phyloP scores from a whole-genome alignment of 108 stramenopile genomes.

The Nitzschia sp. region DNA sequence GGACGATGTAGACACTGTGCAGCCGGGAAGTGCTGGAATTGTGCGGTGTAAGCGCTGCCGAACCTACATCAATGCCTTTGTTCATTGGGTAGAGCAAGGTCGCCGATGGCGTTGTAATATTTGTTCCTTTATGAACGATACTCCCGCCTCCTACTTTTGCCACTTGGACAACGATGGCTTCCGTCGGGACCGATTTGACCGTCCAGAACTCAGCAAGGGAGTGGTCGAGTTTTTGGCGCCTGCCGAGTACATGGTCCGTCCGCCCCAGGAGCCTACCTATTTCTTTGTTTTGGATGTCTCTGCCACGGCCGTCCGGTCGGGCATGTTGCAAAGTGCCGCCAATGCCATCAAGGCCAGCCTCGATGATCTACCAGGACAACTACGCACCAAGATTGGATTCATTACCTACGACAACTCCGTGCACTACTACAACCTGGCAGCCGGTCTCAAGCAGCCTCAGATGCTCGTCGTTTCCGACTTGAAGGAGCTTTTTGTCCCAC shows the following conservation, averaged over 20 bases:
- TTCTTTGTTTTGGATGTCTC: slow-evolving; percentile 97
- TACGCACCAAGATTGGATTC: slow-evolving; percentile 90
- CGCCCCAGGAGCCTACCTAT: slow-evolving; percentile 96
- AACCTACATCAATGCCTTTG: slow-evolving; percentile 99
- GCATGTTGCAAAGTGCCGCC: slow-evolving; percentile 81
- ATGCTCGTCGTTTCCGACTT: slow-evolving; percentile 95
- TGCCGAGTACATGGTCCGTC: slow-evolving; percentile 98
- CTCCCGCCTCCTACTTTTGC: slow-evolving; percentile 91
- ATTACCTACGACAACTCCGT: slow-evolving; percentile 93
- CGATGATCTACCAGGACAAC: slow-evolving; percentile 86
- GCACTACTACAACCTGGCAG: slow-evolving; percentile 93
- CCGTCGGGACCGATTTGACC: slow-evolving; percentile 82
- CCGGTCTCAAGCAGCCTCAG: slow-evolving; percentile 82
- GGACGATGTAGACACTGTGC: slow-evolving; percentile 79
- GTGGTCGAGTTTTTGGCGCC: slow-evolving; percentile 94
- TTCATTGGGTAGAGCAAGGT: slow-evolving; percentile 94
- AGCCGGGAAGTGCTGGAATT: slow-evolving; percentile 93
- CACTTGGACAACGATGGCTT: slow-evolving; percentile 91
- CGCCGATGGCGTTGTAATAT: slow-evolving; percentile 97
- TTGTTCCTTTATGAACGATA: slow-evolving; percentile 92
- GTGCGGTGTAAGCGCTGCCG: slow-evolving; percentile 97
- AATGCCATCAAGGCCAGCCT: slow-evolving; percentile 80
- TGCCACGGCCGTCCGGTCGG: slow-evolving; percentile 78
- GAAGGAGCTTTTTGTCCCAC: slow-evolving; percentile 92
- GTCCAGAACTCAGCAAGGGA: slow-evolving; percentile 88